Evolutionary conservation across 768 basidiomycete genomes (phyloP), one percentile per base, ranked within the genome.

Genomic region (Nidularia sp.): DNA sequence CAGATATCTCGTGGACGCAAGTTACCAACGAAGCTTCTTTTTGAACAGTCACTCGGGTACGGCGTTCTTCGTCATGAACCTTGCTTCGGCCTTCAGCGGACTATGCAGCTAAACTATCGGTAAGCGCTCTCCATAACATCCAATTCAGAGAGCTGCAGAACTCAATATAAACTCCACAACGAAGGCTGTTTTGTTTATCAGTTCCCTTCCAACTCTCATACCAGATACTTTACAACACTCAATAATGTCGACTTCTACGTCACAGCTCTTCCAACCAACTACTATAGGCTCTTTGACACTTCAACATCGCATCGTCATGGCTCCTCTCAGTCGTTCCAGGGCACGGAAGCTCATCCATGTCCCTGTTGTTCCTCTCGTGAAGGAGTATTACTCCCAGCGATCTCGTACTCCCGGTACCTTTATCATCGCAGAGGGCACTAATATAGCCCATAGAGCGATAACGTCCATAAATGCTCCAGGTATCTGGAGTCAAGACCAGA

Each of bases 401-500:
- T 25, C 48, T 10, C 36, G n/a, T 18, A 70, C 66, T 5, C 69
- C 63, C 6, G 68, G 70, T 2, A 71, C 71, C 0, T 43, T 73
- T 9, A 65, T 73, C 34, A 54, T 69, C 25, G 61, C 70, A 10
- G 71, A 76, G 55, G 74, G 64, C 2, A 65, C 60, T 0, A 54
- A 73, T 15, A 64, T 76, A 25, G 52, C 59, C 1, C 69, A 60
- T 10, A 74, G 75, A 63, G 72, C 71, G 70, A 70, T 34, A 13
- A 64, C 53, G n/a, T 2, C 18, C 35, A n/a, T 29, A 29, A 13
- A 68, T 52, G 69, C 67, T 2, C 75, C 74, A 6, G 75, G 75
- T 2, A 68, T 76, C 15, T 78, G 73, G 72, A 71, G 54, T 53
- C 53, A 64, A 34, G 71, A 70, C 18, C 74, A 77, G 53, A 62